Conservation (phyloP, 306 rosid genomes). For the Hippophae gyantsensis region DNA sequence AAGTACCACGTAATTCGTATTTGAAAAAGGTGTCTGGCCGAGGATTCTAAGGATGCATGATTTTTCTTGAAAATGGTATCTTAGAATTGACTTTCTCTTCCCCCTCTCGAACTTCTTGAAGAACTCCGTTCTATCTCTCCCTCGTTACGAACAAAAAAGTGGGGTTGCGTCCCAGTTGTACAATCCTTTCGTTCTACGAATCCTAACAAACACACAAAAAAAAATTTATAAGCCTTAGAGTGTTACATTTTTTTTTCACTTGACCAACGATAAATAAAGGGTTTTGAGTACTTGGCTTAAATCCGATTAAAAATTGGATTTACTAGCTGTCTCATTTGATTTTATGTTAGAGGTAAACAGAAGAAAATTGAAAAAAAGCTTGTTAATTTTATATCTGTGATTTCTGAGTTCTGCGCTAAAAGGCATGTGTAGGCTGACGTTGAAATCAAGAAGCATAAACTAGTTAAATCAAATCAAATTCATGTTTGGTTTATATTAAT, state of each 20-base stretch:
- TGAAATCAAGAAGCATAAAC: conserved; percentile 1
- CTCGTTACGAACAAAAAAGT: too few species aligned
- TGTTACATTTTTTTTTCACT: conserved; percentile 6
- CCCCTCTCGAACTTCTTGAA: too few species aligned
- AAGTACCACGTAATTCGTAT: background rate
- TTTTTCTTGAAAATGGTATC: background rate
- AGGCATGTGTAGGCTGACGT: too few species aligned
- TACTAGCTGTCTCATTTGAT: too few species aligned
- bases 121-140: too few species aligned
- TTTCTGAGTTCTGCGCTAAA: too few species aligned
- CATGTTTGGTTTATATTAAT: too few species aligned
- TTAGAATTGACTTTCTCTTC: background rate
- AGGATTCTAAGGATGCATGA: conserved; percentile 2
- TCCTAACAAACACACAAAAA: background rate
- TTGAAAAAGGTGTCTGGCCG: background rate
- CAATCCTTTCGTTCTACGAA: too few species aligned
- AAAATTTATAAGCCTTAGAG: background rate
- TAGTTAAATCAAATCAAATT: background rate
- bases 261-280: background rate
- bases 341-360: background rate
- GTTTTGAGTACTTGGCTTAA: background rate
- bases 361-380: too few species aligned
- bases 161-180: too few species aligned
- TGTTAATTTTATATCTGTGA: background rate
- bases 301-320: too few species aligned